A percentile compares a stretch with the other conserved stretches of the same genome.
phyloP scores from a whole-genome alignment of 305 asterid species.

The Striga hermonthica region DNA sequence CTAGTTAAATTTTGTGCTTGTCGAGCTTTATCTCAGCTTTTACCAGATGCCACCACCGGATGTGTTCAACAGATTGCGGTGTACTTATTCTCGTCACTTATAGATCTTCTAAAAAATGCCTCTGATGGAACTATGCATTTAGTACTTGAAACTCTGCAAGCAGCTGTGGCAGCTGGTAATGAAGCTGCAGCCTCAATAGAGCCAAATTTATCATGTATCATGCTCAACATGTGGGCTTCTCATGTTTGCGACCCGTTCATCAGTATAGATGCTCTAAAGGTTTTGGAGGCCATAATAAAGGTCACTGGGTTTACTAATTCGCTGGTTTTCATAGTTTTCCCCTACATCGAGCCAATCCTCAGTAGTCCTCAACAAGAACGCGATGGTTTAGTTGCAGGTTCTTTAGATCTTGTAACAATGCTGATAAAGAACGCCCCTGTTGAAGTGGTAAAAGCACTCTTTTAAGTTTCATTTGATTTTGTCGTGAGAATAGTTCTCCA shows the following conservation, averaged over 20 bases:
- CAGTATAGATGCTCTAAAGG: constrained; percentile 92
- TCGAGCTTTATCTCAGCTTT: constrained; percentile 83
- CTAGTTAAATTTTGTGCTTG: constrained; percentile 97
- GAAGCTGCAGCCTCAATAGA: constrained; percentile 61
- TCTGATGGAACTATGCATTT: constrained; percentile 98
- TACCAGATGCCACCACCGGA: constrained; percentile 64
- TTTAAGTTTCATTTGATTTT: constrained; percentile 71
- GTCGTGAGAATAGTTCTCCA: constrained; percentile 69
- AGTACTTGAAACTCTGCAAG: constrained; percentile 88
- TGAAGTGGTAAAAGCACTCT: constrained; percentile 38
- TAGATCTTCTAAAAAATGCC: constrained; percentile 86
- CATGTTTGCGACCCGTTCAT: constrained; percentile 91
- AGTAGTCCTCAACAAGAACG: constrained; percentile 84
- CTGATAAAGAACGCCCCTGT: constrained; percentile 41
- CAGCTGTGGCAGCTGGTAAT: constrained; percentile 82
- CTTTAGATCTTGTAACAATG: constrained; percentile 87
- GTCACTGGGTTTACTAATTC: constrained; percentile 95
- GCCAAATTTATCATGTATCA: constrained; percentile 71
- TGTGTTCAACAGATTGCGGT: constrained; percentile 60
- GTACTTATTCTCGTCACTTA: constrained; percentile 71
- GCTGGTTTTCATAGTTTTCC: constrained; percentile 77
- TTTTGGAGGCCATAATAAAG: constrained; percentile 88
- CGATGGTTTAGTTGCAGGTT: constrained; percentile 88
- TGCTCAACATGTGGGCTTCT: constrained; percentile 92
- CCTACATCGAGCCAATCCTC: constrained; percentile 74